A percentile compares a stretch with the other conserved stretches of the same genome.
phyloP scores from a whole-genome alignment of 139 green algal genomes.

The Chlamydomonas sp. region DNA sequence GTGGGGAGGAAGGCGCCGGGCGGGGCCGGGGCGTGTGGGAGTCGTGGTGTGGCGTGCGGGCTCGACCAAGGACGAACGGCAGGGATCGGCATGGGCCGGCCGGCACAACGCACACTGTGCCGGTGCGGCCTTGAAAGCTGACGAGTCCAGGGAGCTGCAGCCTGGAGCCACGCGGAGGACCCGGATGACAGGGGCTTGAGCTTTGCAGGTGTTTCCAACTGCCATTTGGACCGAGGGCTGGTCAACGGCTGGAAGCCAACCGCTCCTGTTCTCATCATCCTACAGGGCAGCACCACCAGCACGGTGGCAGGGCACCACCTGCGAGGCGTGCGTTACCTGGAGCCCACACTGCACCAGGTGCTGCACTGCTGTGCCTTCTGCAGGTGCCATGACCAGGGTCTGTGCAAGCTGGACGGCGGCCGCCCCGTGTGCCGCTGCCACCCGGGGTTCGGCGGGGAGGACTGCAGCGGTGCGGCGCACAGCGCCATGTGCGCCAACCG shows the following conservation, averaged over 20 bases:
- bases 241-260: not conserved
- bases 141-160: no score
- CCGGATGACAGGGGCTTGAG: no score
- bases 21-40: not conserved
- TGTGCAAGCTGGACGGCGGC: not conserved
- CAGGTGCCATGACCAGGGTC: slow-evolving; percentile 23
- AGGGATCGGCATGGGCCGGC: no score
- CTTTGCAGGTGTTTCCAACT: not conserved
- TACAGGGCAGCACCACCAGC: not conserved
- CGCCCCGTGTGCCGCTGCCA: not conserved
- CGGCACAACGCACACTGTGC: no score
- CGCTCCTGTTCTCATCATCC: not conserved
- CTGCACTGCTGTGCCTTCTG: not conserved
- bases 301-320: not conserved
- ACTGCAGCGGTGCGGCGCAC: not conserved
- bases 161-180: no score
- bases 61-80: not conserved
- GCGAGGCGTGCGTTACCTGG: not conserved
- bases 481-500: not conserved
- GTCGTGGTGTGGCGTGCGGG: not conserved
- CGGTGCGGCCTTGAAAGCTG: no score
- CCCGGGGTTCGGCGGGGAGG: not conserved
- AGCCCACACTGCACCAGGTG: not conserved
- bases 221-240: not conserved
- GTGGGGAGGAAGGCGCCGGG: not conserved